Percentiles rank a stretch among this genome's conserved stretches.
These are phyloP conservation scores for Trametes sanguinea DNA, from an alignment of 768 basidiomycete genomes.

Conservation along the genomic window DNA sequence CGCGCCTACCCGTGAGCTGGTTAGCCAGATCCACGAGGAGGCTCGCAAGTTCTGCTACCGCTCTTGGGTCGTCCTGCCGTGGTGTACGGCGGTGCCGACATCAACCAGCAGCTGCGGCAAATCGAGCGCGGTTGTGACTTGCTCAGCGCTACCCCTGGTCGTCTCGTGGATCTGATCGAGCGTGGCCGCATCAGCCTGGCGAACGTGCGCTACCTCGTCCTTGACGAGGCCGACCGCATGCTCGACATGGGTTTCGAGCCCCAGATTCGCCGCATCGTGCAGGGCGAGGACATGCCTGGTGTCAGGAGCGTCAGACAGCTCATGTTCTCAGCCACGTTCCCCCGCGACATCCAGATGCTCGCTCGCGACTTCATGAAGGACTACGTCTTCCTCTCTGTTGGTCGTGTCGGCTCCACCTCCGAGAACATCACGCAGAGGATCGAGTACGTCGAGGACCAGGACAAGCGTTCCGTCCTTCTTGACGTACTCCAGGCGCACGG, in stretches of 20 bases:
- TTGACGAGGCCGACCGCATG: conserved; percentile 99
- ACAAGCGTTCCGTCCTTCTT: conserved; percentile 95
- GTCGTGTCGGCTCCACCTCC: conserved; percentile 96
- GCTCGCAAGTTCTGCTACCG: conserved; percentile 99
- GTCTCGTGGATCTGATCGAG: conserved; percentile 97
- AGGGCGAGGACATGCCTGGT: conserved; percentile 98
- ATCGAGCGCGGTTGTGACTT: conserved; percentile 98
- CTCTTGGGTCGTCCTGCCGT: conserved; percentile 99
- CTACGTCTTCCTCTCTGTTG: conserved; percentile 98
- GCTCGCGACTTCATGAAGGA: conserved; percentile 97
- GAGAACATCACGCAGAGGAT: conserved; percentile 99
- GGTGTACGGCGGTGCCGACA: conserved; percentile 98
- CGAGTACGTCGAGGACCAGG: conserved; percentile 95
- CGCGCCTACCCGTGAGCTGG: conserved; percentile 97
- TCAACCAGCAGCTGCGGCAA: conserved; percentile 88
- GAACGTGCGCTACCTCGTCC: conserved; percentile 96
- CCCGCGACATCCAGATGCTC: conserved; percentile 96
- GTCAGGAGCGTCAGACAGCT: conserved; percentile 93
- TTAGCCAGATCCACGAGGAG: conserved; percentile 99
- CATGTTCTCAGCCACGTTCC: conserved; percentile 99
- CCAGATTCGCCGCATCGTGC: conserved; percentile 96
- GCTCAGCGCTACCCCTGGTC: conserved; percentile 95
- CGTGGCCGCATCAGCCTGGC: conserved; percentile 94
- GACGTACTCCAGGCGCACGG: conserved; percentile 86
- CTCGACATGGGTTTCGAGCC: conserved; percentile 99